These are phyloP conservation scores for Ophiostoma populinum DNA, from an alignment of 2,329 filamentous ascomycete species.

Conservation along the genomic window DNA sequence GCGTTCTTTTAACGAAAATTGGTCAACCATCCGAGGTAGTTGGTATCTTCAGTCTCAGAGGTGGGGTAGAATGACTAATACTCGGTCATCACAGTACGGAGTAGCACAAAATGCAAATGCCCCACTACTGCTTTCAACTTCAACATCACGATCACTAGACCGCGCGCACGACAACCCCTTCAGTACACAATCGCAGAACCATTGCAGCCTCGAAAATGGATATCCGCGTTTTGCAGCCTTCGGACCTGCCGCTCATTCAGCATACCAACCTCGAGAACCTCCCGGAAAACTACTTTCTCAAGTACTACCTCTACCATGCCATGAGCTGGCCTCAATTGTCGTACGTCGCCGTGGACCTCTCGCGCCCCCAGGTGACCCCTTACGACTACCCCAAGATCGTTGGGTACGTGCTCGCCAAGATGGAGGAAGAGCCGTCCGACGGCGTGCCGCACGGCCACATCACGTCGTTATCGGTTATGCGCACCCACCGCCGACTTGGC, in stretches of 20 bases:
- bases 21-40: too few species aligned
- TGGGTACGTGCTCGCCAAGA: constrained; percentile 97
- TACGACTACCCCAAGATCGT: constrained; percentile 95
- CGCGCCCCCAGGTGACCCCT: constrained; percentile 55
- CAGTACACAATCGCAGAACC: too few species aligned
- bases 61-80: too few species aligned
- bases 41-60: too few species aligned
- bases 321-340: constrained; percentile 95
- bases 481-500: constrained; percentile 77
- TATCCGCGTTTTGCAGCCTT: constrained; percentile 70
- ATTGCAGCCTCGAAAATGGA: too few species aligned
- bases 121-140: too few species aligned
- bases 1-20: too few species aligned
- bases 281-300: constrained; percentile 98
- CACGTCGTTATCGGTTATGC: constrained; percentile 87
- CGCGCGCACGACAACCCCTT: too few species aligned
- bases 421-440: constrained; percentile 93
- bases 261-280: constrained; percentile 98
- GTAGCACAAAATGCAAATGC: too few species aligned
- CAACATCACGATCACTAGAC: too few species aligned
- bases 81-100: too few species aligned
- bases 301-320: constrained; percentile 99
- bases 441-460: constrained; percentile 91
- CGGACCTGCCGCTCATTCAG: constrained; percentile 82
- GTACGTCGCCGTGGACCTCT: constrained; percentile 89